phyloP scores from a whole-genome alignment of 148 eudicot genomes.

The Rheum nobile region DNA sequence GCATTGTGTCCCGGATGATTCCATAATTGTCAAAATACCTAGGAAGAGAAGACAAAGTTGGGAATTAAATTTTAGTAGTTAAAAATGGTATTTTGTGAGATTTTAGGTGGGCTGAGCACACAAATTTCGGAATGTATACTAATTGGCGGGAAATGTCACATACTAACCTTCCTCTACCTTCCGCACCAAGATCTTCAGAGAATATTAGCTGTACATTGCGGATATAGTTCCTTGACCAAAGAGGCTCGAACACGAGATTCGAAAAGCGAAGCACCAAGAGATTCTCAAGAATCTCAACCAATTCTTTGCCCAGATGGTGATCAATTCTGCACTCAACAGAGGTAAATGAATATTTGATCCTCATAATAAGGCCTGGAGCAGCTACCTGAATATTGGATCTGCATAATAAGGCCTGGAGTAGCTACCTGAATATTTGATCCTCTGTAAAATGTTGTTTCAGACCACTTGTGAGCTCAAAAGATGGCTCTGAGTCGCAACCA shows the following conservation, averaged over 20 bases:
- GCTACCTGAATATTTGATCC: conserved; percentile 16
- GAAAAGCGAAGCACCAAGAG: conserved; percentile 35
- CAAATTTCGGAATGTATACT: too few species aligned
- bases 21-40: conserved; percentile 29
- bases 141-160: background rate
- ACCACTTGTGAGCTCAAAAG: conserved; percentile 14
- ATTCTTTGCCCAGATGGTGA: conserved; percentile 31
- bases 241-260: conserved; percentile 29
- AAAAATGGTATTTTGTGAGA: too few species aligned
- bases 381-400: background rate
- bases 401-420: background rate
- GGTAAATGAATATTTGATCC: too few species aligned
- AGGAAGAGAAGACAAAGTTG: background rate
- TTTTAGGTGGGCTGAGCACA: too few species aligned
- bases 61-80: background rate
- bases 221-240: conserved; percentile 25
- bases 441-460: conserved; percentile 9
- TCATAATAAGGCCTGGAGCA: background rate
- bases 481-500: conserved; percentile 22
- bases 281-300: conserved; percentile 31
- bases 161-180: conserved; percentile 11
- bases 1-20: conserved; percentile 24
- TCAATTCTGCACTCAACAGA: conserved; percentile 23
- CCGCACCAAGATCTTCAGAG: conserved; percentile 13
- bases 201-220: conserved; percentile 27